Base-by-base conservation (phyloP, 169 alveolate species). In the Cryptosporidium ubiquitum region DNA sequence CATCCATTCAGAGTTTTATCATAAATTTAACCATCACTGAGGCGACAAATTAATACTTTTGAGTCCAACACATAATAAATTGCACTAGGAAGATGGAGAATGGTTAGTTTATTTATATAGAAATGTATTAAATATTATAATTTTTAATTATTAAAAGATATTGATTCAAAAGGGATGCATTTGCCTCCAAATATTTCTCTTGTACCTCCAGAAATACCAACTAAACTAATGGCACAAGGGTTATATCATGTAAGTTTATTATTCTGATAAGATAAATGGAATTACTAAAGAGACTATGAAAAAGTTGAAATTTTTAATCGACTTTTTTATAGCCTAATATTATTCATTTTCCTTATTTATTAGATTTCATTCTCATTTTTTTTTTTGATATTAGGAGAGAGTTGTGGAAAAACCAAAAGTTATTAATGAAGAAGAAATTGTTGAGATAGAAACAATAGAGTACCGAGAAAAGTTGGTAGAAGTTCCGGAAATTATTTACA, bases 151-250 rank as follows among this genome's bases (percentile, higher is more conserved):
- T 55, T 66, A 20, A 16, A 39, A 58, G 47, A 40, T 42, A 44
- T 37, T 37, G 89, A 79, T 64, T 79, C 89, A n/a, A 79, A 61
- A 47, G 47, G 51, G 18, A 33, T 79, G 40, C 73, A 79, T 33
- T 57, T 79, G 29, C 89, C 89, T 26, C 89, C 89, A 18, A 79
- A 79, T 55, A 79, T 79, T 31, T 79, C 89, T 35, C 75, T 79
- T n/a, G 75, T 61, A 9, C 89, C 89, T 37, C 89, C 89, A 42
- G 89, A 79, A 52, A 79, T 79, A 23, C 89, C 89, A 12, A 61
- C 79, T 3, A 79, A 64, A 42, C 44, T 79, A 29, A 61, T 79
- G 75, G 89, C 89, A 20, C 89, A 79, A 9, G 75, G 89, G 4
- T 61, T 79, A 26, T 79, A 42, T 64, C 89, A 79, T 37, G 89